Evolutionary conservation across 1,139 yeast species (phyloP).

Genomic region (Geotrichum candidum): DNA sequence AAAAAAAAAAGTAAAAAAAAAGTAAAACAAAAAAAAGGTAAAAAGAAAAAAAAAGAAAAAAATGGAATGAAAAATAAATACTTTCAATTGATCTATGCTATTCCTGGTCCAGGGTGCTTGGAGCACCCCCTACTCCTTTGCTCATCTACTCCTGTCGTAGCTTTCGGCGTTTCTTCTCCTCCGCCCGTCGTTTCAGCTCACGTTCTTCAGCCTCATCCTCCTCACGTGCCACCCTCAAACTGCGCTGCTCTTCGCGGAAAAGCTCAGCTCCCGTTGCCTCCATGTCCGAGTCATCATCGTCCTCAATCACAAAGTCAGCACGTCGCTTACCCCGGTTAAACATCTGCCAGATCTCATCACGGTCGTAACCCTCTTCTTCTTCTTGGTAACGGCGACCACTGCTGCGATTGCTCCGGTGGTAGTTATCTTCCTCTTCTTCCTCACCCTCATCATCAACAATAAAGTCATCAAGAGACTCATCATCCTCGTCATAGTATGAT

Average conservation of each 20-base stretch:
- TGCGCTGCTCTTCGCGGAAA: slow-evolving; percentile 67
- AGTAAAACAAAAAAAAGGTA: no score
- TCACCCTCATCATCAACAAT: slow-evolving; percentile 35
- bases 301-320: slow-evolving; percentile 41
- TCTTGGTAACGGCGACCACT: slow-evolving; percentile 1
- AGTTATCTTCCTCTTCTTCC: slow-evolving; percentile 22
- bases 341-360: slow-evolving; percentile 86
- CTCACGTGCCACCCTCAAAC: slow-evolving; percentile 52
- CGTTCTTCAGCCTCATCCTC: slow-evolving; percentile 64
- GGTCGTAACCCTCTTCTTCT: slow-evolving; percentile 48
- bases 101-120: no score
- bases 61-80: no score
- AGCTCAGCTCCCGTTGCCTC: slow-evolving; percentile 91
- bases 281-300: slow-evolving; percentile 73
- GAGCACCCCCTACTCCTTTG: neutral
- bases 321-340: slow-evolving; percentile 61
- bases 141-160: neutral
- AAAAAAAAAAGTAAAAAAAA: no score
- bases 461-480: slow-evolving; percentile 34
- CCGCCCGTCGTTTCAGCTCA: slow-evolving; percentile 47
- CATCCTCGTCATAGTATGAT: slow-evolving; percentile 26
- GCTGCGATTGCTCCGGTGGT: slow-evolving; percentile 14
- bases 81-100: no score
- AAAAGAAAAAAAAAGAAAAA: no score
- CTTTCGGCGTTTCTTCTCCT: slow-evolving; percentile 36